A percentile compares a stretch with the other conserved stretches of the same genome.
Evolutionary conservation across 495 filamentous ascomycete species (phyloP).

Genomic region (Umbilicaria muhlenbergii): DNA sequence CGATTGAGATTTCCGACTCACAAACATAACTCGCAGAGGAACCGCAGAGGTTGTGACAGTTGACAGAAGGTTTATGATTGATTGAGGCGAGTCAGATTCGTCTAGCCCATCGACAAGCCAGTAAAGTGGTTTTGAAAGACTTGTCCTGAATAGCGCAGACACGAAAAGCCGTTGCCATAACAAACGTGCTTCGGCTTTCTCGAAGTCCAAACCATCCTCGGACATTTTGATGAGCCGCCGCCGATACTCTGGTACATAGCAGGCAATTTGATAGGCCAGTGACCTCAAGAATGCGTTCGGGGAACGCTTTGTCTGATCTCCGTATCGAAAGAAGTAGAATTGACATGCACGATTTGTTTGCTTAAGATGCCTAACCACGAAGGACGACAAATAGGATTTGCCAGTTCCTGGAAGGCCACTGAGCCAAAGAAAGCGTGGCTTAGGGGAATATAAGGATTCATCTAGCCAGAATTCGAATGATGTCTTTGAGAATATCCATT

Average conservation of each 20-base stretch:
- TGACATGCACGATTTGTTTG: slow-evolving; percentile 6
- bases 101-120: slow-evolving; percentile 18
- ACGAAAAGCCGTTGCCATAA: slow-evolving; percentile 24
- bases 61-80: slow-evolving; percentile 8
- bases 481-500: slow-evolving; percentile 11
- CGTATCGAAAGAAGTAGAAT: slow-evolving; percentile 22
- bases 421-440: slow-evolving; percentile 15
- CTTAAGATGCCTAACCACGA: slow-evolving; percentile 11
- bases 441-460: neutral
- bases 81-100: slow-evolving; percentile 11
- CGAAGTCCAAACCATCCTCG: slow-evolving; percentile 3
- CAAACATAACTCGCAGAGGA: slow-evolving; percentile 10
- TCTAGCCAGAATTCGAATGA: slow-evolving; percentile 16
- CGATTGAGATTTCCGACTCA: slow-evolving; percentile 10
- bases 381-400: slow-evolving; percentile 18
- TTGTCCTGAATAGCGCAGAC: slow-evolving; percentile 9
- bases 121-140: slow-evolving; percentile 4
- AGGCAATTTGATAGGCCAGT: slow-evolving; percentile 19
- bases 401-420: slow-evolving; percentile 16
- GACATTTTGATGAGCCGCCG: neutral
- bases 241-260: neutral
- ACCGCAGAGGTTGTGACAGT: slow-evolving; percentile 2
- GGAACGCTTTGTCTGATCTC: slow-evolving; percentile 13
- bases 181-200: slow-evolving; percentile 12
- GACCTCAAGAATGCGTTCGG: slow-evolving; percentile 17